These are phyloP conservation scores for Talinum fruticosum DNA, from an alignment of 148 eudicot species.

Conservation along the genomic window DNA sequence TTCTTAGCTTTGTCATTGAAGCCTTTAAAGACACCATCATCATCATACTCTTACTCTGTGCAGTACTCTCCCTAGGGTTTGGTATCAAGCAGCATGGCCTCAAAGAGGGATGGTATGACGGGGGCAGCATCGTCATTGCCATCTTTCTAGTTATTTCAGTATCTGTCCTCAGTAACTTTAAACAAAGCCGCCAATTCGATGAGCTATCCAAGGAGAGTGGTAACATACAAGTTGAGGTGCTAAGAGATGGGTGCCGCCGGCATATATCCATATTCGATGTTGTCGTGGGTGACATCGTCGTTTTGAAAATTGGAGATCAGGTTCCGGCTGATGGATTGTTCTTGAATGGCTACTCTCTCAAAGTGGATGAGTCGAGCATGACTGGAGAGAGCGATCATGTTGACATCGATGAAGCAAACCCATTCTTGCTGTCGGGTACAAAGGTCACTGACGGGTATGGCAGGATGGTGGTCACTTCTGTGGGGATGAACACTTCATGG, in stretches of 20 bases:
- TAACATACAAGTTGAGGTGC: conserved; percentile 29
- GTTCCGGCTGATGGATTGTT: conserved; percentile 41
- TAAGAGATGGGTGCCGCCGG: conserved; percentile 22
- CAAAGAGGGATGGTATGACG: conserved; percentile 51
- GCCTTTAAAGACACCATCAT: conserved; percentile 18
- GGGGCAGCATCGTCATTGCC: conserved; percentile 42
- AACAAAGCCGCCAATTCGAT: conserved; percentile 26
- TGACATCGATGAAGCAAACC: conserved; percentile 2
- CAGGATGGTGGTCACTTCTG: conserved; percentile 25
- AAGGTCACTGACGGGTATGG: conserved; percentile 24
- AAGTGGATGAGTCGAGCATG: conserved; percentile 45
- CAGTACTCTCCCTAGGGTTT: conserved; percentile 9
- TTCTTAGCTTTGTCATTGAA: conserved; percentile 15
- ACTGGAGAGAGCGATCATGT: conserved; percentile 30
- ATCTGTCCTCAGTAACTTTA: conserved; percentile 32
- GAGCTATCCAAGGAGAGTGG: conserved; percentile 26
- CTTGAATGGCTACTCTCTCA: conserved; percentile 28
- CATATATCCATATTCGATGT: conserved; percentile 30
- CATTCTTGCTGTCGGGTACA: conserved; percentile 28
- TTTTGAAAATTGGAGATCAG: conserved; percentile 39
- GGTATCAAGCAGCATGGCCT: conserved; percentile 26
- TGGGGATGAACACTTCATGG: conserved; percentile 27
- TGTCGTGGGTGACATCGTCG: conserved; percentile 36
- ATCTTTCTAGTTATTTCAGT: conserved; percentile 39
- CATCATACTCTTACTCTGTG: conserved; percentile 16